These are phyloP conservation scores for Ceriops tagal DNA, from an alignment of 345 rosid genomes.

Conservation along the genomic window DNA sequence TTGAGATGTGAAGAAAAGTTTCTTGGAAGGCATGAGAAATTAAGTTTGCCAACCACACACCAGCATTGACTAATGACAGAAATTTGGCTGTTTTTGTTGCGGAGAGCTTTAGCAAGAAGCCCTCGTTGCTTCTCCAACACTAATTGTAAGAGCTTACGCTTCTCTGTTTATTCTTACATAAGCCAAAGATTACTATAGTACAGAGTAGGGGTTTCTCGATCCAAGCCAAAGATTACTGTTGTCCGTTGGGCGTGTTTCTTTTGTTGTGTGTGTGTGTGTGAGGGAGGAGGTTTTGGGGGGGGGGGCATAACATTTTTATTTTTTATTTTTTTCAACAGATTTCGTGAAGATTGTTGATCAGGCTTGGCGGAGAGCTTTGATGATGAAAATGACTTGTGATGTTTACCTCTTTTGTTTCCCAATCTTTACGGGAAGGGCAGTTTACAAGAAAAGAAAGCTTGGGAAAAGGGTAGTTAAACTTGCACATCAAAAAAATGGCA, in stretches of 20 bases:
- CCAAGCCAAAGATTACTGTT: too few relatives aligned
- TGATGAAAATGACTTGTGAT: too few relatives aligned
- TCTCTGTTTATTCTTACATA: neutral
- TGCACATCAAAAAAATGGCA: neutral
- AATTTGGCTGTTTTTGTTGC: constrained; percentile 20
- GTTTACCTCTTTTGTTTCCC: neutral
- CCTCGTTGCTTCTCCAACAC: neutral
- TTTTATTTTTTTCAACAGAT: neutral
- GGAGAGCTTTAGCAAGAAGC: neutral
- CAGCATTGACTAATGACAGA: constrained; percentile 15
- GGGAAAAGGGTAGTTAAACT: neutral
- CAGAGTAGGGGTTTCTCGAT: too few relatives aligned
- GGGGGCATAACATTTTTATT: neutral
- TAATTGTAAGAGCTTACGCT: neutral
- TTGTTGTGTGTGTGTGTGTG: too few relatives aligned
- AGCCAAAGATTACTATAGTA: too few relatives aligned
- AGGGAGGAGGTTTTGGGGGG: neutral
- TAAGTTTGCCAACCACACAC: constrained; percentile 14
- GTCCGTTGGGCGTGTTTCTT: too few relatives aligned
- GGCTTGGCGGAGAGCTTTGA: too few relatives aligned
- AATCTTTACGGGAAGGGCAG: neutral
- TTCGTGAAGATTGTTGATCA: too few relatives aligned
- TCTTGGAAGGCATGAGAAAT: neutral
- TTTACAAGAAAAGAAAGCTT: constrained; percentile 17
- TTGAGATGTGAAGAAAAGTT: too few relatives aligned